Conservation (phyloP, 305 asterid species). For the Fraxinus velutina region DNA sequence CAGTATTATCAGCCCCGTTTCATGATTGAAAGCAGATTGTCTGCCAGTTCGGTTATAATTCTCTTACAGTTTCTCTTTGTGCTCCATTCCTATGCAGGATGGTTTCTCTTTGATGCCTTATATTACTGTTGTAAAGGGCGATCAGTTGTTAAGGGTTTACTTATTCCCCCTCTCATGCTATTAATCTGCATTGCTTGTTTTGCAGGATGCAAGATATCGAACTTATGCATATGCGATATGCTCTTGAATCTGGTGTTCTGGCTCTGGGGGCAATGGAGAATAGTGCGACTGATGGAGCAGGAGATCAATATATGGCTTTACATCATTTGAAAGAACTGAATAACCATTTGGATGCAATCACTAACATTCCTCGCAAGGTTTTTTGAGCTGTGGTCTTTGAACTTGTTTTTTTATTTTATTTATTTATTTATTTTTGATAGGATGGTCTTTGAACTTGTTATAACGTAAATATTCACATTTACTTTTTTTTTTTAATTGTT, state of each 20-base stretch:
- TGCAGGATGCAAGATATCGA: constrained; percentile 96
- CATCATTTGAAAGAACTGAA: constrained; percentile 69
- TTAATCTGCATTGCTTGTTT: constrained; percentile 24
- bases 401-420: neutral
- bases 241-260: constrained; percentile 85
- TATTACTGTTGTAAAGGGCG: constrained; percentile 9
- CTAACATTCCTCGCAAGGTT: constrained; percentile 84
- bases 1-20: constrained; percentile 6
- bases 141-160: neutral
- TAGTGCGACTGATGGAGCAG: constrained; percentile 51
- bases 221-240: constrained; percentile 96
- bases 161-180: constrained; percentile 3
- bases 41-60: constrained; percentile 13
- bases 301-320: constrained; percentile 43
- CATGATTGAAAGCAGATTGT: constrained; percentile 19
- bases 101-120: constrained; percentile 7
- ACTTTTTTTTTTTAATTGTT: neutral
- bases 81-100: constrained; percentile 13
- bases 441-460: constrained; percentile 23
- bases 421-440: neutral
- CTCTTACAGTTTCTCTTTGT: constrained; percentile 15
- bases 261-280: constrained; percentile 83
- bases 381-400: constrained; percentile 26
- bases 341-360: constrained; percentile 82
- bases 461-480: constrained; percentile 19